Conservation (phyloP, 2,329 filamentous ascomycete species). For the Colletotrichum lindemuthianum region DNA sequence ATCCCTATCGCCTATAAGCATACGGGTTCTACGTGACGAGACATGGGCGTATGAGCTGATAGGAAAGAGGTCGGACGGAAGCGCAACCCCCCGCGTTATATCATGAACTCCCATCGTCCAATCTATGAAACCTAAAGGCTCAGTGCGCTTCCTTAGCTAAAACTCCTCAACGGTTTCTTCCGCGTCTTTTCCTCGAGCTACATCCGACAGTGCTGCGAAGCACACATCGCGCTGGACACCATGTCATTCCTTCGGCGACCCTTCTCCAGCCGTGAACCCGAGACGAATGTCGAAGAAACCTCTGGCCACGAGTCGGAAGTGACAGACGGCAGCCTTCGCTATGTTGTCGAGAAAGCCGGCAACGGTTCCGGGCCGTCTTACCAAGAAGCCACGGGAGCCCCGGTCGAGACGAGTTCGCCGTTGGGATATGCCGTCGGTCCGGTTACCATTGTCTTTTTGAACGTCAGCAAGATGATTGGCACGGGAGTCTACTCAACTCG, state of each 20-base stretch:
- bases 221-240: neutral
- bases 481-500: constrained; percentile 68
- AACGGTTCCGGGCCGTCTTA: constrained; percentile 62
- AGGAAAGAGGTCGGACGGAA: neutral
- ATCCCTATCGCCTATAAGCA: no score
- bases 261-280: neutral
- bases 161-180: neutral
- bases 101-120: neutral
- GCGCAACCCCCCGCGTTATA: neutral
- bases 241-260: constrained; percentile 2
- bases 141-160: no score
- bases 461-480: constrained; percentile 71
- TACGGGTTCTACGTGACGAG: no score
- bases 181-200: neutral
- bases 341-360: constrained; percentile 44
- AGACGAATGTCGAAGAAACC: neutral
- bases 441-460: constrained; percentile 67
- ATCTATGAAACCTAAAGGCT: neutral
- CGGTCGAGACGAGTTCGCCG: constrained; percentile 66
- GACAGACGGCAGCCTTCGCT: neutral
- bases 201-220: no score
- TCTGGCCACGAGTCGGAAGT: neutral
- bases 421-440: constrained; percentile 67
- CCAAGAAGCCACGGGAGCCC: constrained; percentile 67
- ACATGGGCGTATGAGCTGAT: no score